phyloP scores from a whole-genome alignment of 192 early-diverging fungal species.

The Coemansia sp. region DNA sequence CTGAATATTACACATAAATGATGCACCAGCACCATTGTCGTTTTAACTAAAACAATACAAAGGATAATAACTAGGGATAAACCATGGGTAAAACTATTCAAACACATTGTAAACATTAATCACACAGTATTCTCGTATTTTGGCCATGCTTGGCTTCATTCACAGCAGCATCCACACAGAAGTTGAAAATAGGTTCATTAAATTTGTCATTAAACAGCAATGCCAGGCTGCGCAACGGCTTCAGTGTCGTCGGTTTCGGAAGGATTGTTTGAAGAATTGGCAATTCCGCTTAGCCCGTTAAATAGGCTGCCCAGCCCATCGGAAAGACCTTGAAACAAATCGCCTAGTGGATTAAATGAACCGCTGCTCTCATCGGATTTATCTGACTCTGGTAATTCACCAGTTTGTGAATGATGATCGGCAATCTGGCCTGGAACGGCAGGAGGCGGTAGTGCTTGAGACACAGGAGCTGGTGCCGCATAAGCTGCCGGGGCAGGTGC shows the following conservation, averaged over 20 bases:
- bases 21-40: background rate
- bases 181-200: background rate
- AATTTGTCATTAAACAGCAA: constrained; percentile 7
- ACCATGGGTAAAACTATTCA: background rate
- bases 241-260: constrained; percentile 14
- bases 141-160: background rate
- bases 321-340: constrained; percentile 28
- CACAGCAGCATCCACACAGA: background rate
- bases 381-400: background rate
- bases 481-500: background rate
- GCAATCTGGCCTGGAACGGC: constrained; percentile 19
- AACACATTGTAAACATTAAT: background rate
- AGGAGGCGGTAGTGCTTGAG: background rate
- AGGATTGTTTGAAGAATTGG: background rate
- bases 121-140: background rate
- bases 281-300: constrained; percentile 21
- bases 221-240: constrained; percentile 27
- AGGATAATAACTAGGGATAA: background rate
- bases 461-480: background rate
- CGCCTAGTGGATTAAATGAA: constrained; percentile 23
- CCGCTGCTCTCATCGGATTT: background rate
- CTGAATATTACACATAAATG: background rate
- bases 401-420: constrained; percentile 24
- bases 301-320: constrained; percentile 28
- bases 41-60: background rate